Base-by-base conservation (phyloP, 805 yeast species). In the Starmerella floricola region DNA sequence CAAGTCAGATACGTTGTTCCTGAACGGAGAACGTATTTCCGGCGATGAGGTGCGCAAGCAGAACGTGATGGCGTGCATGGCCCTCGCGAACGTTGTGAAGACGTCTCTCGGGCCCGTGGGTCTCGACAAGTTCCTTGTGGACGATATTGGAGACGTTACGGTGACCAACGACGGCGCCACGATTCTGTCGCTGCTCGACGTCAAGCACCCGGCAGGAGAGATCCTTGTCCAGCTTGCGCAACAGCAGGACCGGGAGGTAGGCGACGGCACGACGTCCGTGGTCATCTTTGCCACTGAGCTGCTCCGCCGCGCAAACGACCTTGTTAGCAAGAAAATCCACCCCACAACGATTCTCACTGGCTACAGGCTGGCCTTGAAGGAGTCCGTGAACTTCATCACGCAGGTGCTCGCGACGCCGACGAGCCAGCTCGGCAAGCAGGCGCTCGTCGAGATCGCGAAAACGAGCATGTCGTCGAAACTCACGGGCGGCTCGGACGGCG, bases 151-250 rank as follows among this genome's bases (percentile, higher is more conserved):
- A 50, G 98, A 93, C 64, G 96, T 91, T 35, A 87, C 95, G 5
- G 96, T 91, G 38, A 91, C 99, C 35, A 91, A 91, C 64, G 99
- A 91, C 63, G 99, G 99, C 52, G 98, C 99, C 46, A 91, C 98
- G 4, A 91, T 91, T 55, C 68, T 91, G 50, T 73, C 85, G 8
- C 65, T 93, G 40, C 68, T 91, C 51, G 98, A 91, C 60, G 97
- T 91, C 39, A 95, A 91, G 64, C 98, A 91, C 62, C 99, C 99
- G 28, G 98, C 98, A 1, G 98, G 97, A 15, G 88, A 86, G 66
- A 91, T 91, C 55, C 68, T 91, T 45, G 98, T 91, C 38, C 97
- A 91, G 59, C 72, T 91, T 58, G 98, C 98, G 2, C 95, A 91
- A 62, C 97, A 91, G 63, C 99, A 91, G 67, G 99, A 91, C 62